Base-by-base conservation (phyloP, 1,284 basidiomycete species). In the Irpex rosettiformis region DNA sequence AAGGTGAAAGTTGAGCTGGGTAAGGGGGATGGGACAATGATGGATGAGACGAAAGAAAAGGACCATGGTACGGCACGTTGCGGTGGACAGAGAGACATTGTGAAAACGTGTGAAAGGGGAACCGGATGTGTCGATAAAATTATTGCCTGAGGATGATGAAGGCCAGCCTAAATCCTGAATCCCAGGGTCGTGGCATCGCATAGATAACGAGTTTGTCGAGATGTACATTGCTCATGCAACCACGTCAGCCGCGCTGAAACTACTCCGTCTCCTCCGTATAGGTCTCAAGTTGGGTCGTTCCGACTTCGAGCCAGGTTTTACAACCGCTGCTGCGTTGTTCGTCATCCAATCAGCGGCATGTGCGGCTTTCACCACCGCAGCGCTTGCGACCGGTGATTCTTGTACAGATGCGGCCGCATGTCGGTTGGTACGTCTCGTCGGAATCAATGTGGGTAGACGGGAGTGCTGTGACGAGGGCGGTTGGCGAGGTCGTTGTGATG, bases 241-340 rank as follows among this genome's bases (percentile, higher is more conserved):
- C 37, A 93, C 84, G 70, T 94, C 88, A 7, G 88, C 88, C 58
- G 86, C 78, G 69, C 90, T 91, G 72, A 93, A 93, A 66, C 91
- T 92, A 67, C 91, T 92, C 59, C 91, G 77, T 67, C 91, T 76
- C 61, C 89, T 78, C 64, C 90, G 79, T 33, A 90, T 80, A 56
- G 78, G 86, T 57, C 88, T 77, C 63, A 91, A 71, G 2, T 85
- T 83, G 13, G 91, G 89, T 51, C 90, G 79, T 63, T 83, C 85
- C 2, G 83, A 78, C 71, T 89, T 90, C 25, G 82, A 80, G 16
- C 79, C 82, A 21, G 87, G 83, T 13, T 84, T 81, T 22, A 89
- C 86, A 22, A 89, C 83, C 3, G 83, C 81, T n/a, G 82, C 74
- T 0, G 82, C 78, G 66, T 86, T 85, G 30, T 86, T 85, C 60